These are phyloP conservation scores for Sclerotinia minor DNA, from an alignment of 2,329 filamentous ascomycete species.

Conservation along the genomic window DNA sequence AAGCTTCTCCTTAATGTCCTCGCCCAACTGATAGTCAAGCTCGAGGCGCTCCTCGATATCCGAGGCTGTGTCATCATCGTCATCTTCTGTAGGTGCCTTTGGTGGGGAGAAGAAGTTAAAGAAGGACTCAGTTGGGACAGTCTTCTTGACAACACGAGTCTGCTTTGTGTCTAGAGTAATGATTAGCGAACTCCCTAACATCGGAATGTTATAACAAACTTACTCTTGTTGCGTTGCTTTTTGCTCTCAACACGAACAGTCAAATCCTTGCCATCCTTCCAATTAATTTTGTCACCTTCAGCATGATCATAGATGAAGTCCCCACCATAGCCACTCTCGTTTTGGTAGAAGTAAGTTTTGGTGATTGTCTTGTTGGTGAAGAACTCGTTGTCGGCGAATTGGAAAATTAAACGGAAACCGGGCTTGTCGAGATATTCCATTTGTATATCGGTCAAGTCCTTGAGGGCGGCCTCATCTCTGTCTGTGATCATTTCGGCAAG, in stretches of 20 bases:
- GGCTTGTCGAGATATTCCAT: conserved; percentile 99
- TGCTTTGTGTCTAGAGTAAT: conserved; percentile 83
- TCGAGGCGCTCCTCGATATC: conserved; percentile 98
- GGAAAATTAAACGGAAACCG: conserved; percentile 97
- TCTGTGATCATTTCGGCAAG: conserved; percentile 99
- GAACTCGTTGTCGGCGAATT: conserved; percentile 92
- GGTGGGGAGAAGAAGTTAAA: conserved; percentile 92
- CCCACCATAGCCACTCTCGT: conserved; percentile 96
- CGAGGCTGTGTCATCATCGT: conserved; percentile 71
- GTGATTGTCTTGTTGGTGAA: conserved; percentile 97
- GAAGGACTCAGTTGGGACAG: conserved; percentile 97
- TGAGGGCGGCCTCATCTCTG: conserved; percentile 90
- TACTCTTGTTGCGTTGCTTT: conserved; percentile 99
- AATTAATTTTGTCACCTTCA: conserved; percentile 96
- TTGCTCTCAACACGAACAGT: conserved; percentile 96
- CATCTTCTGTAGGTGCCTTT: conserved; percentile 73
- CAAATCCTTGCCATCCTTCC: conserved; percentile 90
- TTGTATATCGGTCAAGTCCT: conserved; percentile 85
- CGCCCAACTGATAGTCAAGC: conserved; percentile 96
- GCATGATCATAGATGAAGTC: conserved; percentile 99
- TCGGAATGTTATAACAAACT: conserved; percentile 41
- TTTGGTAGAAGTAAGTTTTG: conserved; percentile 99
- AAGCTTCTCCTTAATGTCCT: conserved; percentile 99
- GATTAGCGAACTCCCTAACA: conserved; percentile 11
- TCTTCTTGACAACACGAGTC: conserved; percentile 98